Conservation (phyloP, 2,329 filamentous ascomycete genomes). For the Hymenoscyphus fructigenus region DNA sequence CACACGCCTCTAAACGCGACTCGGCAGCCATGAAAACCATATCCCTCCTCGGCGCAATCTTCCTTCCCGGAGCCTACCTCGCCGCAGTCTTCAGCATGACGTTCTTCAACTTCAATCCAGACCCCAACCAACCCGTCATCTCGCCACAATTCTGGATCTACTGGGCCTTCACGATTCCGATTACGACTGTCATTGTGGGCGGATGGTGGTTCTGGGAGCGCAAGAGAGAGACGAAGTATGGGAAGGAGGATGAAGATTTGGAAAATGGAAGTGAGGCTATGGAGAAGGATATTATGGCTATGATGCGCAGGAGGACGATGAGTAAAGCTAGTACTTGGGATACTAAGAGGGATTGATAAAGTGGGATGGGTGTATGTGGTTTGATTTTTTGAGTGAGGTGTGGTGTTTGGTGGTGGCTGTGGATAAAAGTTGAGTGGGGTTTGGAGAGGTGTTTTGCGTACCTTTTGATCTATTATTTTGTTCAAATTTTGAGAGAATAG, state of each 20-base stretch:
- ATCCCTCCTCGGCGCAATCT: constrained; percentile 61
- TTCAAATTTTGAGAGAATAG: not conserved
- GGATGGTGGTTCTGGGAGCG: constrained; percentile 50
- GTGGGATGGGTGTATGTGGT: not conserved
- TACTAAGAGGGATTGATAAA: constrained; percentile 13
- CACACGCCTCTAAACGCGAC: constrained; percentile 42
- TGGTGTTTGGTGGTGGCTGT: not conserved
- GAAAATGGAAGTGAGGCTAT: constrained; percentile 32
- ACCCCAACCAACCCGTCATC: constrained; percentile 30
- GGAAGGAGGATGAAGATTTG: constrained; percentile 31
- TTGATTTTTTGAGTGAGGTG: not conserved
- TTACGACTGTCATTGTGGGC: constrained; percentile 55
- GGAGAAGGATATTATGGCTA: constrained; percentile 33
- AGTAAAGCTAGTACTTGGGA: constrained; percentile 31
- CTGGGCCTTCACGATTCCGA: constrained; percentile 59
- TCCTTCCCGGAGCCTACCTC: constrained; percentile 61
- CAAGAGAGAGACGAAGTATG: constrained; percentile 24
- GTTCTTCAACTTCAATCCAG: constrained; percentile 59
- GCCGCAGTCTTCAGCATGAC: constrained; percentile 66
- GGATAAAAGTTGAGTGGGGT: not conserved
- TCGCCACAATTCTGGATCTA: constrained; percentile 60
- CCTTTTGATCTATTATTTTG: not conserved
- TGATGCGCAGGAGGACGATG: constrained; percentile 33
- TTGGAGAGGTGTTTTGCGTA: not conserved
- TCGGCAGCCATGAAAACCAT: constrained; percentile 62